Evolutionary conservation across 1,284 basidiomycete genomes (phyloP).

Genomic region (Leccinum griseonigrum): DNA sequence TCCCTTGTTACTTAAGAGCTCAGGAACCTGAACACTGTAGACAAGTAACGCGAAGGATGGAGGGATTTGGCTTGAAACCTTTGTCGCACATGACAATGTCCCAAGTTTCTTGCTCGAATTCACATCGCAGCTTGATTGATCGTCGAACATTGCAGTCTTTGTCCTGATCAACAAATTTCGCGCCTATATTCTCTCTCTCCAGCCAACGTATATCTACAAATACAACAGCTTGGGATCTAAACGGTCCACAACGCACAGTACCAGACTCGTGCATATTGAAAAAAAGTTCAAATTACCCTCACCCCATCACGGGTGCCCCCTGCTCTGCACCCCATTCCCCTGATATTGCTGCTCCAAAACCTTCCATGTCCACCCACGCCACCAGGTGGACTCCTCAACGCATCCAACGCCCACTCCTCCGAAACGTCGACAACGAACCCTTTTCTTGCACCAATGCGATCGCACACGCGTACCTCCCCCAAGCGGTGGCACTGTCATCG

Average conservation of each 20-base stretch:
- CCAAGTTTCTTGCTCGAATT: slow-evolving; percentile 33
- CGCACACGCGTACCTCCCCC: slow-evolving; percentile 33
- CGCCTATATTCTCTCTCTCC: background rate
- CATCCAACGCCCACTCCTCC: slow-evolving; percentile 60
- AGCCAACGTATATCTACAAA: background rate
- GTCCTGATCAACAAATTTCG: too few species aligned
- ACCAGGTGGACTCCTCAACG: slow-evolving; percentile 22
- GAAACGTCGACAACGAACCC: slow-evolving; percentile 82
- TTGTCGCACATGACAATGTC: slow-evolving; percentile 27
- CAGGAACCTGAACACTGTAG: background rate
- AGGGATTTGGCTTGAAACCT: background rate
- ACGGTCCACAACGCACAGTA: background rate
- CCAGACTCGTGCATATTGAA: background rate
- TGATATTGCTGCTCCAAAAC: slow-evolving; percentile 25
- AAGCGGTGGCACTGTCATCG: background rate
- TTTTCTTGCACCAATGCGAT: slow-evolving; percentile 84
- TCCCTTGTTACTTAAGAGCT: background rate
- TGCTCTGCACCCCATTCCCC: background rate
- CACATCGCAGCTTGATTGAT: slow-evolving; percentile 35
- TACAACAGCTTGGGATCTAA: slow-evolving; percentile 31
- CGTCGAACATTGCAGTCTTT: too few species aligned
- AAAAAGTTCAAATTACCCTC: background rate
- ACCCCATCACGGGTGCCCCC: background rate
- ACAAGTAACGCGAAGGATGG: background rate
- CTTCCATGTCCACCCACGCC: slow-evolving; percentile 9